These are phyloP conservation scores for Phaeosphaeriaceae sp. DNA, from an alignment of 2,329 filamentous ascomycete species.

Conservation along the genomic window DNA sequence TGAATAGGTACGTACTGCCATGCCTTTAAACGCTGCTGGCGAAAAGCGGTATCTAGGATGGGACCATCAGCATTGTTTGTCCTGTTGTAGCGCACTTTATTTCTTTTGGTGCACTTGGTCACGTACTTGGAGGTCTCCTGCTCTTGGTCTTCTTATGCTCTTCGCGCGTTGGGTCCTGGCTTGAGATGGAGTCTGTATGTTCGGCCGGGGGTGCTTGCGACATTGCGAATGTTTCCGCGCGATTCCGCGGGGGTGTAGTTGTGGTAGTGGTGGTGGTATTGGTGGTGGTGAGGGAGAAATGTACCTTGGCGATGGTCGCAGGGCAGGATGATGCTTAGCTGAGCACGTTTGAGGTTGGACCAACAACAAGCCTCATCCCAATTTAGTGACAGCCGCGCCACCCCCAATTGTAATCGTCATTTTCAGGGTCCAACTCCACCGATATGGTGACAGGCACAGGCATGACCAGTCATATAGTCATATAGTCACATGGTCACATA, in stretches of 20 bases:
- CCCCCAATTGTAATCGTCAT: constrained; percentile 24
- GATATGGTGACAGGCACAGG: too few relatives aligned
- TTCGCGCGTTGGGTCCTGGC: constrained; percentile 50
- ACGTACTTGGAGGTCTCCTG: constrained; percentile 85
- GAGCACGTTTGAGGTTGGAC: constrained; percentile 23
- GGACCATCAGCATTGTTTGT: constrained; percentile 25
- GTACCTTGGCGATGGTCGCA: constrained; percentile 18
- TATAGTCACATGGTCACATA: too few relatives aligned
- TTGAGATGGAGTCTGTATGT: constrained; percentile 51
- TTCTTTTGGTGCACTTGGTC: constrained; percentile 7
- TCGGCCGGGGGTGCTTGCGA: constrained; percentile 54
- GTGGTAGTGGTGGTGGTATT: constrained; percentile 21
- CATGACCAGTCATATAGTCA: too few relatives aligned
- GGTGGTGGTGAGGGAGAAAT: constrained; percentile 19
- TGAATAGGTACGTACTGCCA: constrained; percentile 97
- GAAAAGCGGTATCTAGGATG: constrained; percentile 84
- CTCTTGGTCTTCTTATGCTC: constrained; percentile 75
- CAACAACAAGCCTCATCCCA: constrained; percentile 29
- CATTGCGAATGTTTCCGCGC: constrained; percentile 46
- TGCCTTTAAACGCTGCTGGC: constrained; percentile 95
- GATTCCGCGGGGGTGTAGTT: constrained; percentile 31
- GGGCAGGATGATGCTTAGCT: constrained; percentile 5
- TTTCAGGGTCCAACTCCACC: constrained; percentile 19
- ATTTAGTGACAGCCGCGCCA: constrained; percentile 36
- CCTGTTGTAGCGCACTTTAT: too few relatives aligned